Conservation (phyloP, 176 grass and related monocot species). For the Phoenix dactylifera region DNA sequence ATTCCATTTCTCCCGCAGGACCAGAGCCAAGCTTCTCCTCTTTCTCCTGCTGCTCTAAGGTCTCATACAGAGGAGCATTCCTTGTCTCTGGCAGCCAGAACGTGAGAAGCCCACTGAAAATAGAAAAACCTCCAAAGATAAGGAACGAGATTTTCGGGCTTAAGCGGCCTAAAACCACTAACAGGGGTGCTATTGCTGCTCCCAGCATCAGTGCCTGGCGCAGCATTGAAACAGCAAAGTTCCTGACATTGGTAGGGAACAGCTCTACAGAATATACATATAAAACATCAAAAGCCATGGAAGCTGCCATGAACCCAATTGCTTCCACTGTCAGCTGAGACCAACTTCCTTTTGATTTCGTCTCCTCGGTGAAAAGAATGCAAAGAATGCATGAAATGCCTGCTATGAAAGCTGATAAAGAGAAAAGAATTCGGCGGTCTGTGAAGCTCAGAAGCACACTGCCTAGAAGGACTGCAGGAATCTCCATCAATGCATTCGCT, state of each 20-base stretch:
- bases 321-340: constrained; percentile 32
- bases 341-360: constrained; percentile 21
- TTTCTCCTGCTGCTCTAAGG: constrained; percentile 43
- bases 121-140: constrained; percentile 9
- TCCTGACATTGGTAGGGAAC: constrained; percentile 18
- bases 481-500: constrained; percentile 42
- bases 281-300: constrained; percentile 11
- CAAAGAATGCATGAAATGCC: constrained; percentile 32
- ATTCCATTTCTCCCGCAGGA: background rate
- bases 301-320: constrained; percentile 38
- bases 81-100: constrained; percentile 20
- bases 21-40: constrained; percentile 18
- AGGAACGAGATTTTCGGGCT: constrained; percentile 23
- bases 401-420: constrained; percentile 20
- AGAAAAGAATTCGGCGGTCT: constrained; percentile 25
- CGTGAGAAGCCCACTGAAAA: constrained; percentile 8
- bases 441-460: constrained; percentile 32
- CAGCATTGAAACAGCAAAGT: constrained; percentile 12
- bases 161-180: constrained; percentile 21
- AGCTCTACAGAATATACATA: constrained; percentile 19
- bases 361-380: constrained; percentile 19
- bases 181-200: constrained; percentile 21
- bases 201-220: constrained; percentile 18
- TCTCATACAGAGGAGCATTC: constrained; percentile 30
- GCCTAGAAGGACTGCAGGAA: constrained; percentile 37